These are phyloP conservation scores for Starmerella tilneyi DNA, from an alignment of 805 yeast genomes.

Conservation along the genomic window DNA sequence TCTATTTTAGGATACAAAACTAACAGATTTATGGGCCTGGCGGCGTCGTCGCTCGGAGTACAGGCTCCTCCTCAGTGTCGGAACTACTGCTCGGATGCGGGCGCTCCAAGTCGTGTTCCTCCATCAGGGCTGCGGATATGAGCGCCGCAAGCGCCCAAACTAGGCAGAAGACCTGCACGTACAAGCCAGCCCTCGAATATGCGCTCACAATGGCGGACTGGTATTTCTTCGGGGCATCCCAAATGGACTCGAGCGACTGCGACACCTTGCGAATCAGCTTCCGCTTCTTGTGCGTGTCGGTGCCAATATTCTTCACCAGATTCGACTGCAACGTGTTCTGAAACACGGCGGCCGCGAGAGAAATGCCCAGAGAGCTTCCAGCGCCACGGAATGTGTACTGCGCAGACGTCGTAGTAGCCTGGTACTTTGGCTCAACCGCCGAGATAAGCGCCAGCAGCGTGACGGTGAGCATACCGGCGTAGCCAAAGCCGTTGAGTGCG, in stretches of 20 bases:
- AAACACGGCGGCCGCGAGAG: constrained; percentile 57
- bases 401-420: constrained; percentile 80
- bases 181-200: constrained; percentile 42
- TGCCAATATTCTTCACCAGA: constrained; percentile 29
- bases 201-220: constrained; percentile 36
- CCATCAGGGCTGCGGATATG: constrained; percentile 38
- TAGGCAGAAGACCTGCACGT: constrained; percentile 41
- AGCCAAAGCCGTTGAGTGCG: constrained; percentile 52
- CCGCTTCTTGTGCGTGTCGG: constrained; percentile 32
- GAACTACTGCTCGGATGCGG: not conserved
- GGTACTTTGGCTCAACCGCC: constrained; percentile 55
- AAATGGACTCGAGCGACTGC: constrained; percentile 43
- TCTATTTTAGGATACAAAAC: too few species aligned
- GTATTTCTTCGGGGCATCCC: constrained; percentile 39
- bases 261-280: constrained; percentile 36
- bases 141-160: constrained; percentile 37
- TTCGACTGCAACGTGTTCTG: constrained; percentile 37
- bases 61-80: not conserved
- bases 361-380: constrained; percentile 76
- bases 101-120: constrained; percentile 38
- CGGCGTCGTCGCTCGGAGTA: constrained; percentile 16
- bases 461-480: constrained; percentile 58
- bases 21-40: constrained; percentile 16
- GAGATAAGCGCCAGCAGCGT: constrained; percentile 67
- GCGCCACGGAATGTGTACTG: constrained; percentile 81